phyloP scores from a whole-genome alignment of 2,329 filamentous ascomycete genomes.

The Aspergillus sp. region DNA sequence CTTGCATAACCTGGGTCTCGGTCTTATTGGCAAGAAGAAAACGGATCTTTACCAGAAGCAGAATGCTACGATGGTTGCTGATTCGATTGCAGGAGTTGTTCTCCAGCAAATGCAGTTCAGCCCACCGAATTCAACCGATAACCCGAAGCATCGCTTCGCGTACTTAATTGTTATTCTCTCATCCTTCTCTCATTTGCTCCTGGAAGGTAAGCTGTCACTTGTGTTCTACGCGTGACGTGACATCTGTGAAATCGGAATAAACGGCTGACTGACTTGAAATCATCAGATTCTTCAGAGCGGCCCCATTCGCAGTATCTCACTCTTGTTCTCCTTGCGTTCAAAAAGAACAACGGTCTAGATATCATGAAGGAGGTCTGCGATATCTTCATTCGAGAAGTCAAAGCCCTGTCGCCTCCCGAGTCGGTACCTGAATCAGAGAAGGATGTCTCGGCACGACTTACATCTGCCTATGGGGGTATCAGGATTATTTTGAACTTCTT shows the following conservation, averaged over 20 bases:
- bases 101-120: slow-evolving; percentile 56
- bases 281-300: slow-evolving; percentile 40
- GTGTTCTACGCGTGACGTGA: slow-evolving; percentile 4
- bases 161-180: slow-evolving; percentile 78
- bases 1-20: slow-evolving; percentile 76
- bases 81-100: slow-evolving; percentile 63
- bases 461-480: slow-evolving; percentile 53
- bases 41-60: slow-evolving; percentile 57
- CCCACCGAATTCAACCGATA: slow-evolving; percentile 40
- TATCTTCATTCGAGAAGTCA: slow-evolving; percentile 56
- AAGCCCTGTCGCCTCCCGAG: slow-evolving; percentile 38
- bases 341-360: slow-evolving; percentile 67
- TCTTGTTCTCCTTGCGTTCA: slow-evolving; percentile 78
- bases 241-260: not conserved
- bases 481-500: slow-evolving; percentile 83
- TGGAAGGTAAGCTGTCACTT: slow-evolving; percentile 49
- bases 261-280: not conserved
- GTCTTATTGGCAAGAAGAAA: slow-evolving; percentile 65
- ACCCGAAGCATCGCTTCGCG: slow-evolving; percentile 57
- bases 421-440: slow-evolving; percentile 32
- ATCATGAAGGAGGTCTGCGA: slow-evolving; percentile 64
- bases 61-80: slow-evolving; percentile 53
- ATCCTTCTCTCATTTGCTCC: slow-evolving; percentile 66
- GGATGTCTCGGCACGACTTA: slow-evolving; percentile 36
- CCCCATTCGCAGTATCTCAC: slow-evolving; percentile 49